Base-by-base conservation (phyloP, 768 basidiomycete species). In the Podaxis sp. region DNA sequence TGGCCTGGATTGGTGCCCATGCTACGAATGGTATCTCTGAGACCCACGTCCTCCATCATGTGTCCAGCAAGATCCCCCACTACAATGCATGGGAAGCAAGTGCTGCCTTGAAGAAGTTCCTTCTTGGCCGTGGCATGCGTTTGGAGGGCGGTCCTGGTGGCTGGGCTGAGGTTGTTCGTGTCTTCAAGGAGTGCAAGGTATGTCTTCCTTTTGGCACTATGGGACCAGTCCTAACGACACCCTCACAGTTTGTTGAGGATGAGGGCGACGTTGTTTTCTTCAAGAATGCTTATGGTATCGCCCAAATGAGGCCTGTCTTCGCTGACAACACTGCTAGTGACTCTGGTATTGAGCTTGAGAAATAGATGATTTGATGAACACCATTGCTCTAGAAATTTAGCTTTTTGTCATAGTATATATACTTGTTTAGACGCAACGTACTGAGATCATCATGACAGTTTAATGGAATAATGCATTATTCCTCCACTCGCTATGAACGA, bases 31-130 rank as follows among this genome's bases (percentile, higher is more conserved):
- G 95, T 67, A 95, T 97, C 72, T 93, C 91, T 3, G 94, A 96
- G 80, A 96, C 94, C 33, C 94, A 96, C 73, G 89, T 97, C 61
- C 77, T 87, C 24, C 96, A 98, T 76, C 96, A 98, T 75, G 85
- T 96, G 64, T 87, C 83, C 64, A 93, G 90, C 84, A 96, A 96
- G 79, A 98, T 99, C 66, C 96, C 96, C 19, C 96, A 99, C 74
- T 98, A 94, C 74, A 79, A 93, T 65, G 91, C 92, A 78, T 96
- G 94, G 94, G 95, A 96, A 71, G 96, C 96, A 22, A 86, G 89
- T 29, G 84, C 82, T 63, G 94, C 93, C 25, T 80, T 99, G 66
- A 92, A 91, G 75, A 84, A 84, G 73, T 87, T 87, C 70, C 83
- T 91, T 43, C 81, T 87, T 51, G 82, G 81, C 41, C 77, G 83